Conservation (phyloP, 306 rosid species). For the Argentina anserina region DNA sequence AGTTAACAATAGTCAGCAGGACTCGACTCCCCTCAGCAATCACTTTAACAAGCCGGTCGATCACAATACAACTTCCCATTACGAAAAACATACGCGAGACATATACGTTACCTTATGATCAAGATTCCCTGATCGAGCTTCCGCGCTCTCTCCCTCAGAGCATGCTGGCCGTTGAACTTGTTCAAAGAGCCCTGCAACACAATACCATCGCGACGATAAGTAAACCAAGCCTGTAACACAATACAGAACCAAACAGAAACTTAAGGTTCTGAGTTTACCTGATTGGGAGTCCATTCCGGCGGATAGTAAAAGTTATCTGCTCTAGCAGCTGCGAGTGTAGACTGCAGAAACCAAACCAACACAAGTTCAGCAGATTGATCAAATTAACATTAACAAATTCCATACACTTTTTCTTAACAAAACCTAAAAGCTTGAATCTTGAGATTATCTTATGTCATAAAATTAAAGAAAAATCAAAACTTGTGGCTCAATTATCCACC, state of each 20-base stretch:
- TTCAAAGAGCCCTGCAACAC: slow-evolving; percentile 69
- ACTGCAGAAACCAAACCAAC: slow-evolving; percentile 54
- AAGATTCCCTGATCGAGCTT: slow-evolving; percentile 85
- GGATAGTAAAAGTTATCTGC: slow-evolving; percentile 93
- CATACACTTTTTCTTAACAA: not conserved
- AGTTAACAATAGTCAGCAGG: not conserved
- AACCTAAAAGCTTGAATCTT: not conserved
- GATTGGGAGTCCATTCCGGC: slow-evolving; percentile 91
- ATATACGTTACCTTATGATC: slow-evolving; percentile 62
- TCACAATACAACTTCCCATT: not conserved
- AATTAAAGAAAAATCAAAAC: not conserved
- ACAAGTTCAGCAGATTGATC: slow-evolving; percentile 25
- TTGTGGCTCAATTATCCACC: not conserved
- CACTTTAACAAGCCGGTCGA: not conserved
- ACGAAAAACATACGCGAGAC: too few relatives aligned
- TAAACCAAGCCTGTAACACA: not conserved
- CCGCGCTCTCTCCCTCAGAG: slow-evolving; percentile 88
- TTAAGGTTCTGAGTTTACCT: slow-evolving; percentile 39
- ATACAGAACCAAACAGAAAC: not conserved
- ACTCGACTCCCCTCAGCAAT: not conserved
- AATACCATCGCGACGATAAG: slow-evolving; percentile 21
- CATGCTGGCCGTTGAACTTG: slow-evolving; percentile 92
- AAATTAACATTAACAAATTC: slow-evolving; percentile 4
- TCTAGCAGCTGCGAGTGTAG: slow-evolving; percentile 92
- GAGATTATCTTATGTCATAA: not conserved